These are phyloP conservation scores for Fusarium tricinctum DNA, from an alignment of 2,329 filamentous ascomycete genomes.

Conservation along the genomic window DNA sequence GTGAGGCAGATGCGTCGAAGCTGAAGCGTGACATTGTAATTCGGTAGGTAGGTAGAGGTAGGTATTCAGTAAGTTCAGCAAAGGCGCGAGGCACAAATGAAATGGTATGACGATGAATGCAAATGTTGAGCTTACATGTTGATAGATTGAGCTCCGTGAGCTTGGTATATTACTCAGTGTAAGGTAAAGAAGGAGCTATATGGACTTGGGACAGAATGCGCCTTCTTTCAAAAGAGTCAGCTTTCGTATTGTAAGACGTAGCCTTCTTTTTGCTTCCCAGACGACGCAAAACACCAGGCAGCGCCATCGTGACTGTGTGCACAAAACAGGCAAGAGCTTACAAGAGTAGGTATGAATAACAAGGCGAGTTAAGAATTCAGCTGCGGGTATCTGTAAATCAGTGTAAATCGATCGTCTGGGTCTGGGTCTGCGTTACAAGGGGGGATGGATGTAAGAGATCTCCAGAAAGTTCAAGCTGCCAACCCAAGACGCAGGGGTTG, in stretches of 20 bases:
- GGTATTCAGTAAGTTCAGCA: neutral
- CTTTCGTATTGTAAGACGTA: constrained; percentile 9
- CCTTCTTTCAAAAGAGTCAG: constrained; percentile 41
- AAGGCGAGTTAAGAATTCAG: constrained; percentile 26
- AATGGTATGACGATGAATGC: neutral
- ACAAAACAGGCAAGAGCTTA: constrained; percentile 28
- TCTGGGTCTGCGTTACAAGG: constrained; percentile 31
- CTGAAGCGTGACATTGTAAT: constrained; percentile 53
- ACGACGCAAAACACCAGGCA: constrained; percentile 6
- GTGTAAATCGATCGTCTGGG: constrained; percentile 32
- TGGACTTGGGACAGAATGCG: constrained; percentile 6
- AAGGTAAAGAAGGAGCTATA: constrained; percentile 8
- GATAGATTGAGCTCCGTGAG: constrained; percentile 12
- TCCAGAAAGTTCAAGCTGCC: constrained; percentile 8
- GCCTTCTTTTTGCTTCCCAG: neutral
- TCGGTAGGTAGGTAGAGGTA: neutral
- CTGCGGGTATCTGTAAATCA: constrained; percentile 17
- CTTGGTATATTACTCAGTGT: neutral
- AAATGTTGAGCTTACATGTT: constrained; percentile 43
- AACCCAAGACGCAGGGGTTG: constrained; percentile 41
- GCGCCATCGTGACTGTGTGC: constrained; percentile 2
- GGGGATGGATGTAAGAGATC: constrained; percentile 34
- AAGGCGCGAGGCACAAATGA: constrained; percentile 1
- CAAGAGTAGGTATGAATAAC: constrained; percentile 10
- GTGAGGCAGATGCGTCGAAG: constrained; percentile 49